These are phyloP conservation scores for Scytalidium sp. DNA, from an alignment of 2,329 filamentous ascomycete species.

Conservation along the genomic window DNA sequence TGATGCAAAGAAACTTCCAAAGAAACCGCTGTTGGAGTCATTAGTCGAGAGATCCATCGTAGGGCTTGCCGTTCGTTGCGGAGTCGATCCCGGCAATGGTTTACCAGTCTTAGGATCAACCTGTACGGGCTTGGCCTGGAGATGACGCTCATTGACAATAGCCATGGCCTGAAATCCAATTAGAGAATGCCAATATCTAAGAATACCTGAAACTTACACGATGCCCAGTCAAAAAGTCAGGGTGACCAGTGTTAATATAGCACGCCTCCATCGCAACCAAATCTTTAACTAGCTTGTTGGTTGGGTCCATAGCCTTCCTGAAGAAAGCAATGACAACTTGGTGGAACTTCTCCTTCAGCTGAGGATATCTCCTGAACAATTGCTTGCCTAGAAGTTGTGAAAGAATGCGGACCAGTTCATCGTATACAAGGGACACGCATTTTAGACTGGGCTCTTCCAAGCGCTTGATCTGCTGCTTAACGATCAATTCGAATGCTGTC, in stretches of 20 bases:
- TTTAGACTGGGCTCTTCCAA: slow-evolving; percentile 95
- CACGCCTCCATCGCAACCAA: slow-evolving; percentile 93
- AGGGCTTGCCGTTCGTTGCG: slow-evolving; percentile 73
- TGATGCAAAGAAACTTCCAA: slow-evolving; percentile 96
- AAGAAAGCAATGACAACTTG: slow-evolving; percentile 89
- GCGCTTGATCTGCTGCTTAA: slow-evolving; percentile 97
- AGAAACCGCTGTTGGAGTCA: slow-evolving; percentile 74
- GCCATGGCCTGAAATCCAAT: slow-evolving; percentile 71
- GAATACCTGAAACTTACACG: slow-evolving; percentile 49
- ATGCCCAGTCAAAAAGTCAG: slow-evolving; percentile 95
- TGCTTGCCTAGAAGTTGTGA: slow-evolving; percentile 85
- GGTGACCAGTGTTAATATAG: slow-evolving; percentile 98
- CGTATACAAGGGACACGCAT: slow-evolving; percentile 95
- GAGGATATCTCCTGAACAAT: slow-evolving; percentile 89
- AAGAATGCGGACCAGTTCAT: slow-evolving; percentile 94
- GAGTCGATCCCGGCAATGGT: slow-evolving; percentile 67
- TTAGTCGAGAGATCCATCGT: slow-evolving; percentile 57
- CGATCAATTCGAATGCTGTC: slow-evolving; percentile 96
- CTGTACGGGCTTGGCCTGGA: slow-evolving; percentile 78
- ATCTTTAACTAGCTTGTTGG: slow-evolving; percentile 93
- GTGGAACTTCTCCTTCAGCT: slow-evolving; percentile 95
- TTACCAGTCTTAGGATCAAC: slow-evolving; percentile 99
- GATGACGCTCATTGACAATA: slow-evolving; percentile 92
- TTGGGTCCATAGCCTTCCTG: slow-evolving; percentile 97
- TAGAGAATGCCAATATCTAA: slow-evolving; percentile 18